These are phyloP conservation scores for Pseudozyma hubeiensis DNA, from an alignment of 1,284 basidiomycete species.

Conservation along the genomic window DNA sequence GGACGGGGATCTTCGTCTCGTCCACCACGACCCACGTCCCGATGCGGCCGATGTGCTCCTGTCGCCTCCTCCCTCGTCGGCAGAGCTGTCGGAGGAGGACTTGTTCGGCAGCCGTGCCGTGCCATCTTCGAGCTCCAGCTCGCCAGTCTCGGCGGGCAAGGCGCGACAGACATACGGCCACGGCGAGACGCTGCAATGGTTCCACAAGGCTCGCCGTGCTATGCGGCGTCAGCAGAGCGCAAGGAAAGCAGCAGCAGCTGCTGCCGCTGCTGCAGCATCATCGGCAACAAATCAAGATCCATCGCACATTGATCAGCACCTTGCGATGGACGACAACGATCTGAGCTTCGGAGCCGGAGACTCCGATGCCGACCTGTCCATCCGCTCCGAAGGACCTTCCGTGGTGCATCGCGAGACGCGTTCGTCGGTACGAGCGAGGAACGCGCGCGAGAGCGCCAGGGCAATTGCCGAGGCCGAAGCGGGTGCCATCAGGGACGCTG, in stretches of 20 bases:
- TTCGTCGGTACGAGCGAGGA: slow-evolving; percentile 15
- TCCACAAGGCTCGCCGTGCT: slow-evolving; percentile 51
- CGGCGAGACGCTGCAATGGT: slow-evolving; percentile 54
- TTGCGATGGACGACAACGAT: slow-evolving; percentile 15
- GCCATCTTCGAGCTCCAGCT: slow-evolving; percentile 21
- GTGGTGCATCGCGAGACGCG: slow-evolving; percentile 17
- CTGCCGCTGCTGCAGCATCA: slow-evolving; percentile 2
- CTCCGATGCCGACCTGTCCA: slow-evolving; percentile 39
- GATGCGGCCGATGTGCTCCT: slow-evolving; percentile 43
- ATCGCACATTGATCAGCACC: not conserved
- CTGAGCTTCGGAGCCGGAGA: slow-evolving; percentile 25
- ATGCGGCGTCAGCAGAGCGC: slow-evolving; percentile 41
- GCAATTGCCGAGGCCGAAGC: slow-evolving; percentile 54
- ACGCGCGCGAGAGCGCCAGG: slow-evolving; percentile 21
- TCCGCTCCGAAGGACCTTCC: slow-evolving; percentile 32
- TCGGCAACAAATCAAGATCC: slow-evolving; percentile 2
- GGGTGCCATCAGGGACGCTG: slow-evolving; percentile 46
- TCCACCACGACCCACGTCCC: slow-evolving; percentile 56
- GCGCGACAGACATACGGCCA: slow-evolving; percentile 26
- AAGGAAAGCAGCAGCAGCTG: slow-evolving; percentile 19
- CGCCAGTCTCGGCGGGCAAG: slow-evolving; percentile 19
- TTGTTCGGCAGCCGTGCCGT: slow-evolving; percentile 11
- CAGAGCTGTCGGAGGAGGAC: slow-evolving; percentile 31
- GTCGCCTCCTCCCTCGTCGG: slow-evolving; percentile 18
- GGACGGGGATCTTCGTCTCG: slow-evolving; percentile 50